These are phyloP conservation scores for Lentinula edodes DNA, from an alignment of 768 basidiomycete species.

Conservation along the genomic window DNA sequence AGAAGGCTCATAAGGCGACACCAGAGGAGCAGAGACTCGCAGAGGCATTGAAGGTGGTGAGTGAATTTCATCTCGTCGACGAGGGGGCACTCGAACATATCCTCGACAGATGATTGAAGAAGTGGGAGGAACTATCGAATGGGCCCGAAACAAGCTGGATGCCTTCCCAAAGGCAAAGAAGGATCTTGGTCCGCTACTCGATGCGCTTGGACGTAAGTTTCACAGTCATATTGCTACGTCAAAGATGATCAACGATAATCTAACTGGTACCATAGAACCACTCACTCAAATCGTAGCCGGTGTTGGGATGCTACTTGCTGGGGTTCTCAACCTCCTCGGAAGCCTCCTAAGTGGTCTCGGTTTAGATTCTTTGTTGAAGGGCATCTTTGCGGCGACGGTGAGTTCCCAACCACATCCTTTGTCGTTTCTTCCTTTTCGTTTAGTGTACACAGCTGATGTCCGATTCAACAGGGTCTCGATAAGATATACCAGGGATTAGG, in stretches of 20 bases:
- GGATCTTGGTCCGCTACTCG: slow-evolving; percentile 33
- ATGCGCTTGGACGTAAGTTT: slow-evolving; percentile 27
- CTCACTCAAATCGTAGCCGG: slow-evolving; percentile 32
- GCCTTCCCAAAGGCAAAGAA: slow-evolving; percentile 31
- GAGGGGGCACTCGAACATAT: too few species aligned
- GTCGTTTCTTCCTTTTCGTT: too few species aligned
- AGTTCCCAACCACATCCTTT: too few species aligned
- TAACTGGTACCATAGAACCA: slow-evolving; percentile 20
- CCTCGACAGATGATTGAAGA: slow-evolving; percentile 25
- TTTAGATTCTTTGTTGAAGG: slow-evolving; percentile 25
- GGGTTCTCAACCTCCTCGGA: slow-evolving; percentile 31
- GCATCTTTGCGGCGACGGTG: slow-evolving; percentile 25
- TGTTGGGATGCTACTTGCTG: slow-evolving; percentile 28
- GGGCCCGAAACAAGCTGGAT: slow-evolving; percentile 30
- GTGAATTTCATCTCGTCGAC: neutral
- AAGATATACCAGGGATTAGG: slow-evolving; percentile 30
- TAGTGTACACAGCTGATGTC: too few species aligned
- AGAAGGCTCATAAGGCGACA: slow-evolving; percentile 29
- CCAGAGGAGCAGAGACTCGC: slow-evolving; percentile 33
- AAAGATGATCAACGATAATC: too few species aligned
- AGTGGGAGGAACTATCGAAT: slow-evolving; percentile 32
- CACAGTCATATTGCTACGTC: neutral
- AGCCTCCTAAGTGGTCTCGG: slow-evolving; percentile 27
- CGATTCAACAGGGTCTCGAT: slow-evolving; percentile 20
- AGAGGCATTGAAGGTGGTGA: slow-evolving; percentile 29